These are phyloP conservation scores for Claviceps maximensis DNA, from an alignment of 2,329 filamentous ascomycete genomes.

Conservation along the genomic window DNA sequence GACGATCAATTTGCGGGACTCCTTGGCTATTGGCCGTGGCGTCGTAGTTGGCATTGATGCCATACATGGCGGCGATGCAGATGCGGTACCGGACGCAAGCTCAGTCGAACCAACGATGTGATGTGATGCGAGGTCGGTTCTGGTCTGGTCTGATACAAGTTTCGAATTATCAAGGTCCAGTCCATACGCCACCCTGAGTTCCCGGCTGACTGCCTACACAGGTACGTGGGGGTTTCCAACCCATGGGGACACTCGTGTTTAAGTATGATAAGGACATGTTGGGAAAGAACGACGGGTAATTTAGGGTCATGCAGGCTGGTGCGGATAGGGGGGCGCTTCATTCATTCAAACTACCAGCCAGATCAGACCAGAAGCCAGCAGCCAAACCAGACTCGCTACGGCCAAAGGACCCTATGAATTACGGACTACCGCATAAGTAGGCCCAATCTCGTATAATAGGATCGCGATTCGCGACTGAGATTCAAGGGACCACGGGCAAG, in stretches of 20 bases:
- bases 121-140: neutral
- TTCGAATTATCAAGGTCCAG: neutral
- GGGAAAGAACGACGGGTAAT: neutral
- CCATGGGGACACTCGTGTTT: neutral
- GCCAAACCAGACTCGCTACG: too few relatives aligned
- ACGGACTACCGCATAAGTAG: too few relatives aligned
- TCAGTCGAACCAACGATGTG: neutral
- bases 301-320: neutral
- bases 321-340: too few relatives aligned
- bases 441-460: too few relatives aligned
- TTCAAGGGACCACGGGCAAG: too few relatives aligned
- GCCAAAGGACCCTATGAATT: too few relatives aligned
- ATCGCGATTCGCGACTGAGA: too few relatives aligned
- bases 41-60: constrained; percentile 31
- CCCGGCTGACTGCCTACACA: too few relatives aligned
- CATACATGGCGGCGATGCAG: constrained; percentile 8
- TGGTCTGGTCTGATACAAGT: neutral
- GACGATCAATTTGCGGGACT: constrained; percentile 19
- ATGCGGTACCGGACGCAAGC: neutral
- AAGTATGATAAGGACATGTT: neutral
- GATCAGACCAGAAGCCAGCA: too few relatives aligned
- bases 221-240: too few relatives aligned
- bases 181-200: neutral
- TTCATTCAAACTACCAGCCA: too few relatives aligned
- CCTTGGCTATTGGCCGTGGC: constrained; percentile 30